These are phyloP conservation scores for Brassica juncea DNA, from an alignment of 345 rosid genomes.

Conservation along the genomic window DNA sequence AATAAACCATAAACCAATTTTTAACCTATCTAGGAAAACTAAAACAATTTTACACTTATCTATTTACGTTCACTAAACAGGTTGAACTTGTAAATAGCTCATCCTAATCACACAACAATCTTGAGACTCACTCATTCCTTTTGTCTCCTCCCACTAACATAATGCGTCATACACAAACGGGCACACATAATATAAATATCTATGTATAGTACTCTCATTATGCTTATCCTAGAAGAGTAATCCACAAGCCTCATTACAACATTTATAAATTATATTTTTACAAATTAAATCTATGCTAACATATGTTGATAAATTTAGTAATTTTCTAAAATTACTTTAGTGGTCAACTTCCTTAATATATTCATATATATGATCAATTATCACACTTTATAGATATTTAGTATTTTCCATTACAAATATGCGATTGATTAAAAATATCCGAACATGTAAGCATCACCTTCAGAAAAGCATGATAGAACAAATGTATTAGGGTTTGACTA, in stretches of 20 bases:
- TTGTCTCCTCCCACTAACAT: conserved; percentile 37
- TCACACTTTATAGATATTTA: background rate
- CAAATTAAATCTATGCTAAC: background rate
- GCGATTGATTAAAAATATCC: background rate
- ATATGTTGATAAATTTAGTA: background rate
- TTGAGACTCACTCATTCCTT: conserved; percentile 36
- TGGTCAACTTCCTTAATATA: background rate
- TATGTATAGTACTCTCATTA: conserved; percentile 30
- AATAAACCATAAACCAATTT: background rate
- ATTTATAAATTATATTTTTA: background rate
- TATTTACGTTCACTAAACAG: background rate
- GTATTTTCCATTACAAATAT: background rate
- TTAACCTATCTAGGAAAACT: conserved; percentile 14
- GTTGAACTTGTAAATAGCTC: conserved; percentile 2
- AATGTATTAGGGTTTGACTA: background rate
- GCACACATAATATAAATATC: conserved; percentile 18
- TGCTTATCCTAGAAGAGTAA: conserved; percentile 30
- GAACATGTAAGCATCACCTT: background rate
- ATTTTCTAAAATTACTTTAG: background rate
- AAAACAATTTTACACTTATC: background rate
- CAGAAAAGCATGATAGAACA: background rate
- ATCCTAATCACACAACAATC: conserved; percentile 29
- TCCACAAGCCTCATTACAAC: conserved; percentile 25
- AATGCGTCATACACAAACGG: conserved; percentile 29
- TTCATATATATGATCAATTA: background rate